Base-by-base conservation (phyloP, 192 early-diverging fungal species). In the Dispira simplex region DNA sequence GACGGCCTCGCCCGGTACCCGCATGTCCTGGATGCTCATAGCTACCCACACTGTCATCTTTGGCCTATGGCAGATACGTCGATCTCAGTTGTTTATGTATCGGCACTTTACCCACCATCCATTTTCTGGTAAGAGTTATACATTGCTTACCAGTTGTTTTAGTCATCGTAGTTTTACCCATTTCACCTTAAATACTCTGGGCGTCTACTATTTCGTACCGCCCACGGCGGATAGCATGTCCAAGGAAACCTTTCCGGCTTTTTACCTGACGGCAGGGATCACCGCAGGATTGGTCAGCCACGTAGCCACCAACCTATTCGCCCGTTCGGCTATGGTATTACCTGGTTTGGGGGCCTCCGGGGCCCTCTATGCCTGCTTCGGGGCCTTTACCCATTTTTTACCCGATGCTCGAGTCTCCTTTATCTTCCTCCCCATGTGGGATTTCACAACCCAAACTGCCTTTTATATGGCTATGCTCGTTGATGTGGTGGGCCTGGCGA, bases 301-400 rank as follows among this genome's bases (percentile, higher is more conserved):
- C 67, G 26, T 81, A 1, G 63, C 76, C 13, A 76, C 76, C 11
- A 56, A 84, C 32, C 63, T 71, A 10, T 39, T 70, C n/a, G 74
- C 72, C 68, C 44, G 68, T 68, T 52, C 70, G 66, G 53, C 69
- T 54, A 60, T 70, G 47, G 75, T 86, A 12, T 64, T 83, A 46
- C 83, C 88, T 2, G 78, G 80, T 20, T 70, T 95, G 44, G 93
- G 93, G 21, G 93, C 93, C 23, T 86, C 81, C 65, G 91, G 91
- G 0, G 90, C 88, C 3, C 70, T 92, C 14, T 93, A 83, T 64
- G 81, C 82, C 12, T 78, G 87, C 39, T 28, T 95, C 10, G 80
- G 81, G 44, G 76, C 78, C 0, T 77, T 75, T 0, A 81, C 82
- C 26, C 68, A 79, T 39, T 20, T 82, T 63, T 75, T 77, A 44